Conservation (phyloP, 805 yeast genomes). For the Diddensiella caesifluorescens region DNA sequence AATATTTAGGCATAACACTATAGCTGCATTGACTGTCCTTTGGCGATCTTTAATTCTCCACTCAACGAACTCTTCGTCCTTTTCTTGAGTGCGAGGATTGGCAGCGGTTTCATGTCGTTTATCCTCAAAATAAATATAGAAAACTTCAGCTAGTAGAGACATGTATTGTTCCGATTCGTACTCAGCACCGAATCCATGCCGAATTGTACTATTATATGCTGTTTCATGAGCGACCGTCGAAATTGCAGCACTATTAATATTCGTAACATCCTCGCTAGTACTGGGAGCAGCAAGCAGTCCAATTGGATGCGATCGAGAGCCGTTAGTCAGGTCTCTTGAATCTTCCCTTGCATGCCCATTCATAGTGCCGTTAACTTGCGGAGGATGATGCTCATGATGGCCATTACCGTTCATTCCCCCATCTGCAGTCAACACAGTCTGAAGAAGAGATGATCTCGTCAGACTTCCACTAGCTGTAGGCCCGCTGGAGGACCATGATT, state of each 20-base stretch:
- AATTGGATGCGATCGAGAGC: neutral
- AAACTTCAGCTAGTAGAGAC: slow-evolving; percentile 46
- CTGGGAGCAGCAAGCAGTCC: neutral
- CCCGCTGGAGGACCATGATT: slow-evolving; percentile 6
- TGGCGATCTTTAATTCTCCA: slow-evolving; percentile 94
- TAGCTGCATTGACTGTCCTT: slow-evolving; percentile 88
- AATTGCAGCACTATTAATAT: neutral
- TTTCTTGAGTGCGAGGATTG: slow-evolving; percentile 48
- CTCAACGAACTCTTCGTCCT: slow-evolving; percentile 57
- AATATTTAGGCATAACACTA: slow-evolving; percentile 81
- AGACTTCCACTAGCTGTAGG: neutral
- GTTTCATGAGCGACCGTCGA: slow-evolving; percentile 9
- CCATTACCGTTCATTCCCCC: slow-evolving; percentile 1
- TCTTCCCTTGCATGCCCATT: slow-evolving; percentile 4
- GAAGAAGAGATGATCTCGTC: slow-evolving; percentile 3
- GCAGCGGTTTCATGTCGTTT: slow-evolving; percentile 91
- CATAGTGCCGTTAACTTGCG: neutral
- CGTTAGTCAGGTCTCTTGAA: neutral
- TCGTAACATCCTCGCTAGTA: neutral
- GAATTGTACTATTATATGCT: slow-evolving; percentile 35
- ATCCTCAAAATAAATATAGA: slow-evolving; percentile 81
- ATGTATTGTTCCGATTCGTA: slow-evolving; percentile 50
- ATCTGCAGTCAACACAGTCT: slow-evolving; percentile 7
- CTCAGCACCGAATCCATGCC: slow-evolving; percentile 59
- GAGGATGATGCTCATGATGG: neutral